Base-by-base conservation (phyloP, 495 filamentous ascomycete species). In the Trypethelium eluteriae region DNA sequence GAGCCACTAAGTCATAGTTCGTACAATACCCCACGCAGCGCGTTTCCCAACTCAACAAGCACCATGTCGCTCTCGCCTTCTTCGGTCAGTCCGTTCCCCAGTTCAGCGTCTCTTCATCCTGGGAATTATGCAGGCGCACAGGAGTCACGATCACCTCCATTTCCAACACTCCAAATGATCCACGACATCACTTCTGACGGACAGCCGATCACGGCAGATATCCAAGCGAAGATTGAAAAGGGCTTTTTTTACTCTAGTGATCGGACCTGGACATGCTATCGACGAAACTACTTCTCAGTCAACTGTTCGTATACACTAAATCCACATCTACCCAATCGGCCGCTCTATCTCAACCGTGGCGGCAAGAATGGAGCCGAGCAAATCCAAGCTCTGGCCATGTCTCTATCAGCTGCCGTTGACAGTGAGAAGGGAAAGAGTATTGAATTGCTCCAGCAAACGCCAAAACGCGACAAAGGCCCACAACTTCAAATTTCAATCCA, bases 231-330 rank as follows among this genome's bases (percentile, higher is more conserved):
- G 70, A 93, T 96, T 66, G 92, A 95, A 72, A 95, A 96, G 72
- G 93, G 93, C 1, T 96, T 96, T 79, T 96, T 97, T 75, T 81
- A 87, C 53, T 88, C 89, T 49, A 83, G 83, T 2, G 93, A 96
- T 65, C 81, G 84, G 14, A 90, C 94, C 67, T 98, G 93, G 93
- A 98, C 93, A 0, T 98, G 93, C 77, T 98, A 98, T 73, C 82
- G 93, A 62, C 83, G 93, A 47, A 98, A 98, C 76, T 98, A 98
- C 76, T 96, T 98, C 74, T 88, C 91, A 1, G 89, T 96, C 61
- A 84, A 87, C 38, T 96, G 92, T 76, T 89, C 86, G 0, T 96
- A 89, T 76, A 83, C 84, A 4, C 78, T 98, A 3, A 76, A 83
- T 35, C 86, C 86, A 67, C 69, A 80, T 77, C 32, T 77, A 73